A percentile compares a stretch with the other conserved stretches of the same genome.
These are phyloP conservation scores for Chytriomyces sp. DNA, from an alignment of 192 early-diverging fungal genomes.

Conservation along the genomic window DNA sequence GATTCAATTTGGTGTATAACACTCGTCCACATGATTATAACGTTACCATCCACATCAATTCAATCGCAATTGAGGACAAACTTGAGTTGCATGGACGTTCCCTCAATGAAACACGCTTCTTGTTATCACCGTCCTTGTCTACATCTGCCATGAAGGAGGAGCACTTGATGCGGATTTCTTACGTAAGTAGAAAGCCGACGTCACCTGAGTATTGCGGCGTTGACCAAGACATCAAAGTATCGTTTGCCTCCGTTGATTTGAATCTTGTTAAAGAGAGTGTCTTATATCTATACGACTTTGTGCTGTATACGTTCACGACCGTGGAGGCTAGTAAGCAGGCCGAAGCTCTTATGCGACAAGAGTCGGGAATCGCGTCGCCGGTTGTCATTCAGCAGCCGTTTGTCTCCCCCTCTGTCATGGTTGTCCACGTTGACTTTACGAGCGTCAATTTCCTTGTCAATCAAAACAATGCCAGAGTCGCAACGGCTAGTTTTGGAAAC, in stretches of 20 bases:
- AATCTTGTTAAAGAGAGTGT: conserved; percentile 85
- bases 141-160: conserved; percentile 5
- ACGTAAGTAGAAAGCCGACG: conserved; percentile 68
- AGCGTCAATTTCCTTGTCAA: conserved; percentile 83
- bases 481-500: conserved; percentile 70
- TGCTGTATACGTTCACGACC: conserved; percentile 48
- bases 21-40: conserved; percentile 74
- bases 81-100: conserved; percentile 47
- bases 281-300: conserved; percentile 81
- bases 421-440: conserved; percentile 68
- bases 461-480: conserved; percentile 76
- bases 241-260: conserved; percentile 74
- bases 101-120: conserved; percentile 38
- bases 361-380: neutral
- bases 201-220: conserved; percentile 82
- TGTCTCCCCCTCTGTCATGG: conserved; percentile 60
- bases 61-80: conserved; percentile 77
- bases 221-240: conserved; percentile 80
- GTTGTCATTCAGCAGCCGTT: neutral
- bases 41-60: conserved; percentile 73
- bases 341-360: conserved; percentile 1
- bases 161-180: conserved; percentile 69
- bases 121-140: conserved; percentile 42
- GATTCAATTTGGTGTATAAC: conserved; percentile 69
- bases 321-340: conserved; percentile 10